phyloP scores from a whole-genome alignment of 2,329 filamentous ascomycete species.

The Epichloe hybrida region DNA sequence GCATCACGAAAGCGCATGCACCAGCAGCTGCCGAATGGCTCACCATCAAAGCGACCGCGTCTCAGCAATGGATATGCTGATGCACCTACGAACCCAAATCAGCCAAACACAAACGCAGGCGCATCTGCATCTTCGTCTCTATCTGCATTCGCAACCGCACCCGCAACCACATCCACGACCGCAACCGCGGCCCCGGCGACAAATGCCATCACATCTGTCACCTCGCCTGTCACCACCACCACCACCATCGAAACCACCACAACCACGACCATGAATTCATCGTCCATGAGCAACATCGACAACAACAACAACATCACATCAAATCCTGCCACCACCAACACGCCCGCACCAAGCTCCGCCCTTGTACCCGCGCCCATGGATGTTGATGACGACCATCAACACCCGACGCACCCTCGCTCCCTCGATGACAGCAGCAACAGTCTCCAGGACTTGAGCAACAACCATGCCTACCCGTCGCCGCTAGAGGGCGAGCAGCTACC shows the following conservation, averaged over 20 bases:
- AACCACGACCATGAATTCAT: neutral
- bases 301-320: constrained; percentile 20
- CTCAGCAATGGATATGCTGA: constrained; percentile 51
- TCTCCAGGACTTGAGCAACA: constrained; percentile 23
- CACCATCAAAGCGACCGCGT: constrained; percentile 43
- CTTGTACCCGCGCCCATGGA: constrained; percentile 40
- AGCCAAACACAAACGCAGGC: constrained; percentile 9
- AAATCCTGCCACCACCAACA: neutral
- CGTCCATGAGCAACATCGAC: neutral
- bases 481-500: constrained; percentile 42
- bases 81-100: constrained; percentile 21
- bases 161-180: constrained; percentile 22
- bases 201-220: neutral
- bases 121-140: constrained; percentile 15
- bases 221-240: neutral
- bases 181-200: constrained; percentile 21
- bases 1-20: constrained; percentile 37
- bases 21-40: constrained; percentile 34
- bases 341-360: constrained; percentile 26
- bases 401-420: constrained; percentile 14
- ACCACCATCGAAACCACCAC: neutral
- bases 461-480: constrained; percentile 53
- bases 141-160: constrained; percentile 7
- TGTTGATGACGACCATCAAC: constrained; percentile 29
- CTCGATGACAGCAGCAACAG: constrained; percentile 3